These are phyloP conservation scores for Rehmannia glutinosa DNA, from an alignment of 257 asterid species.

Conservation along the genomic window DNA sequence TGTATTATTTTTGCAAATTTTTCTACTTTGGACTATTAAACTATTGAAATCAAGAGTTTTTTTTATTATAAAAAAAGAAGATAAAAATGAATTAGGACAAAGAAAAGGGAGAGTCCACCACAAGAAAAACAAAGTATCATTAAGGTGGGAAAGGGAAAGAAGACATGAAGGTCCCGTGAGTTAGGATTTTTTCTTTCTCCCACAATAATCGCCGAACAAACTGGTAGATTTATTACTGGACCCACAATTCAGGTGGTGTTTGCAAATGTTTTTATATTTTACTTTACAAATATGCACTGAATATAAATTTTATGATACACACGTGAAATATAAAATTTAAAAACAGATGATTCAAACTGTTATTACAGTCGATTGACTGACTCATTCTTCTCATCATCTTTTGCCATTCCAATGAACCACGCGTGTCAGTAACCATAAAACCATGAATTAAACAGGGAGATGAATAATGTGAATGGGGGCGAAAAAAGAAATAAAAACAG, in stretches of 20 bases:
- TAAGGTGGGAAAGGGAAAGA: not conserved
- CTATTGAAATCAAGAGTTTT: too few relatives aligned
- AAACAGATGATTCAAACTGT: too few relatives aligned
- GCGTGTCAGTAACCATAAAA: constrained; percentile 6
- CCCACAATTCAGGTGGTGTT: not conserved
- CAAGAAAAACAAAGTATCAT: not conserved
- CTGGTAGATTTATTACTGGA: not conserved
- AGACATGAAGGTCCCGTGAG: constrained; percentile 22
- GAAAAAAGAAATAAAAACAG: not conserved
- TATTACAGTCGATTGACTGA: too few relatives aligned
- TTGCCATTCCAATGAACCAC: not conserved
- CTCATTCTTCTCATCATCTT: not conserved
- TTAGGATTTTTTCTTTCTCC: not conserved
- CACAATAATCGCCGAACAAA: constrained; percentile 16
- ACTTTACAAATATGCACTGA: too few relatives aligned
- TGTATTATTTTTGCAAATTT: too few relatives aligned
- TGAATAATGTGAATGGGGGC: not conserved
- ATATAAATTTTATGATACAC: too few relatives aligned
- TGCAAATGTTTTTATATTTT: too few relatives aligned
- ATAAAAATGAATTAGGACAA: too few relatives aligned
- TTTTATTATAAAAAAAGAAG: too few relatives aligned
- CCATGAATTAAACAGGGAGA: not conserved
- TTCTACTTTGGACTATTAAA: too few relatives aligned
- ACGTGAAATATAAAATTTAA: too few relatives aligned
- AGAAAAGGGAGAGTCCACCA: not conserved